These are phyloP conservation scores for Colletotrichum simmondsii DNA, from an alignment of 2,329 filamentous ascomycete genomes.

Conservation along the genomic window DNA sequence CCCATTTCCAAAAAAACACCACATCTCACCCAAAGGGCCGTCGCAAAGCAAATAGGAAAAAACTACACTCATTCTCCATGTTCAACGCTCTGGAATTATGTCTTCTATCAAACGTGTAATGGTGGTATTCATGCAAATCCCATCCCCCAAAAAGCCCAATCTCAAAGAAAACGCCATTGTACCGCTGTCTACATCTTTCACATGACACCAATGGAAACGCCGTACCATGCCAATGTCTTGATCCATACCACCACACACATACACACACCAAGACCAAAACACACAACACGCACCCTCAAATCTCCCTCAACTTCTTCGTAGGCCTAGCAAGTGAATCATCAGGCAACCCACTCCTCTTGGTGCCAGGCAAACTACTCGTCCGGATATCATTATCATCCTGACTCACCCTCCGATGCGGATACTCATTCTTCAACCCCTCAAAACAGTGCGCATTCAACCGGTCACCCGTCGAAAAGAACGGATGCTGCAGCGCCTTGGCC, in stretches of 20 bases:
- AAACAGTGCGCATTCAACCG: conserved; percentile 87
- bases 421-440: conserved; percentile 87
- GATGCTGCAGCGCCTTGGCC: conserved; percentile 86
- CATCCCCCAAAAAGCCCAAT: not conserved
- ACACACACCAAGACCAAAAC: not conserved
- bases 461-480: conserved; percentile 84
- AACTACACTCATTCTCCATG: not conserved
- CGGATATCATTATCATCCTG: conserved; percentile 96
- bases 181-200: not conserved
- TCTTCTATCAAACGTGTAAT: not conserved
- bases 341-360: conserved; percentile 86
- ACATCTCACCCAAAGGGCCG: not conserved
- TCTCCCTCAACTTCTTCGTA: conserved; percentile 71
- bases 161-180: not conserved
- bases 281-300: not conserved
- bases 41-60: not conserved
- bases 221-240: not conserved
- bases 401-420: conserved; percentile 89
- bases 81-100: not conserved
- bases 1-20: not conserved
- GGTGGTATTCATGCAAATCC: not conserved
- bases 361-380: conserved; percentile 89
- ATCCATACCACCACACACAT: not conserved
- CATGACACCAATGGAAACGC: not conserved
- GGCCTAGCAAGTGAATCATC: conserved; percentile 80